Percentiles rank a stretch among this genome's conserved stretches.
These are phyloP conservation scores for Neurospora africana DNA, from an alignment of 495 filamentous ascomycete genomes.

Conservation along the genomic window DNA sequence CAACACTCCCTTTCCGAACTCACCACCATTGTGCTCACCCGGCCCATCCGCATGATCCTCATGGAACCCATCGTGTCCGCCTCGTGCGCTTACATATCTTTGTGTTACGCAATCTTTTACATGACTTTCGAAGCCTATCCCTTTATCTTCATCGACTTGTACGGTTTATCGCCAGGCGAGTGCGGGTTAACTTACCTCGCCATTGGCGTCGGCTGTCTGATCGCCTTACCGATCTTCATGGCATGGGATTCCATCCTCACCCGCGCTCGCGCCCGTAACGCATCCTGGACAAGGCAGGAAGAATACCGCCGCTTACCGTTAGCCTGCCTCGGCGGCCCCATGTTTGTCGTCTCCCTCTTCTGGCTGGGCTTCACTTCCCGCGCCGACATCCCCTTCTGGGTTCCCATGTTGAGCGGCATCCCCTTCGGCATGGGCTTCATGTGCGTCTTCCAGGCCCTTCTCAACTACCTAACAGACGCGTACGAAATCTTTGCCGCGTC, in stretches of 20 bases:
- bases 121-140: constrained; percentile 62
- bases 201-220: constrained; percentile 32
- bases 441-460: constrained; percentile 39
- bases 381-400: constrained; percentile 46
- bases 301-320: constrained; percentile 58
- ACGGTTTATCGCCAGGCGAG: constrained; percentile 32
- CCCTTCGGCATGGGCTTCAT: constrained; percentile 61
- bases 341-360: constrained; percentile 53
- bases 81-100: constrained; percentile 55
- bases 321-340: constrained; percentile 54
- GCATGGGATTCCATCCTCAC: constrained; percentile 24
- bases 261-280: constrained; percentile 11
- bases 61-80: constrained; percentile 43
- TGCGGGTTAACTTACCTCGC: constrained; percentile 38
- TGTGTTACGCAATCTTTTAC: constrained; percentile 68
- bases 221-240: constrained; percentile 45
- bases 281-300: constrained; percentile 31
- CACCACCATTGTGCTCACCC: constrained; percentile 26
- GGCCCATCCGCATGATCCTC: constrained; percentile 34
- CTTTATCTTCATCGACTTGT: constrained; percentile 47
- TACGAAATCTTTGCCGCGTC: constrained; percentile 64
- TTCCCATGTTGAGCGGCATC: constrained; percentile 52
- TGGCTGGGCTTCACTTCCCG: constrained; percentile 64
- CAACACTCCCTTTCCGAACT: constrained; percentile 18
- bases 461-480: constrained; percentile 69